Evolutionary conservation across 2,329 filamentous ascomycete species (phyloP), one percentile per base, ranked within the genome.

Genomic region (Colletotrichum sp.): DNA sequence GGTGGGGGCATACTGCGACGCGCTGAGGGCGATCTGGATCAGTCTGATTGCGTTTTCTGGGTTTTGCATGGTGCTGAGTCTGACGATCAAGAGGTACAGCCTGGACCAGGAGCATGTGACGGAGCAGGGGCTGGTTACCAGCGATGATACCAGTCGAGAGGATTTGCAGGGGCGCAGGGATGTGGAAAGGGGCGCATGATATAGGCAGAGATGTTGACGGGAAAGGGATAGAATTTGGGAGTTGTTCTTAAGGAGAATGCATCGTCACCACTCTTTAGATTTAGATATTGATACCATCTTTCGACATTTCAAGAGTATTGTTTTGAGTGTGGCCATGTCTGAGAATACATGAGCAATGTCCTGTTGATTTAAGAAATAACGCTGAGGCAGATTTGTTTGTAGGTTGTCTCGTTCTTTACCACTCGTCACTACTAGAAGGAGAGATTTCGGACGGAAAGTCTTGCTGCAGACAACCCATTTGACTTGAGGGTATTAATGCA

Each of bases 21-120:
- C 80, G 21, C 75, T 86, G 65, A 79, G 77, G 64, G 80, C 78
- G 5, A 81, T 86, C 28, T 86, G 84, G 82, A 72, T 82, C 57
- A 79, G 79, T 15, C 72, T 86, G 36, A 77, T 82, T 13, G 80
- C 81, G 2, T 80, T 85, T 26, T 78, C 86, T 55, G 76, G 65
- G 64, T 71, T 68, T n/a, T 77, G 73, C 43, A 48, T 55, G 83
- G 84, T 76, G 81, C 84, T 80, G 58, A 80, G 85, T 79, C 30
- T 82, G 16, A 79, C 78, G 12, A 75, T 84, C 16, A 82, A 80
- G 78, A 79, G 77, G 4, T 83, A 82, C 72, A 79, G 78, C 15
- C 78, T 84, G 38, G 63, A 82, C 5, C 83, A 83, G 78, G 80
- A 82, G 75, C 82, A 84, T 76, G 78, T 81, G 16, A 81, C 81